Conservation (phyloP, 2,329 filamentous ascomycete genomes). For the Biscogniauxia marginata region DNA sequence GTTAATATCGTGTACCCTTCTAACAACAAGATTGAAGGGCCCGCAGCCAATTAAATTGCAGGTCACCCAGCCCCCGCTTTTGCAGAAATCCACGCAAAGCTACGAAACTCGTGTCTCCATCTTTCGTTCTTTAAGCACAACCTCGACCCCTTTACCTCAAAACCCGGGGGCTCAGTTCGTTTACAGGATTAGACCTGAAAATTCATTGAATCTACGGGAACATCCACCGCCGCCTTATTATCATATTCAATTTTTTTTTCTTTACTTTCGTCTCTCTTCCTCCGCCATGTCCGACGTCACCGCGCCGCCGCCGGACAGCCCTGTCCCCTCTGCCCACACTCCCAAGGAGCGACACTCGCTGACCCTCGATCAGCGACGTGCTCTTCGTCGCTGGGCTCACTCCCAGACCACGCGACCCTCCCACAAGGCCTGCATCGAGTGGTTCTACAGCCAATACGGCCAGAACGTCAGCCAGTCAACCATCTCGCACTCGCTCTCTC, state of each 20-base stretch:
- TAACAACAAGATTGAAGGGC: conserved; percentile 2
- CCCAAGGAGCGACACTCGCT: conserved; percentile 56
- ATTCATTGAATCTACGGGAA: conserved; percentile 30
- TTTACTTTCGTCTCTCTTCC: conserved; percentile 1
- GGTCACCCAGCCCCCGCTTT: conserved; percentile 8
- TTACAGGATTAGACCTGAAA: conserved; percentile 32
- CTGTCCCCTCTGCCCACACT: conserved; percentile 17
- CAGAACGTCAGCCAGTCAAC: conserved; percentile 63
- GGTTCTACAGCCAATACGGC: conserved; percentile 58
- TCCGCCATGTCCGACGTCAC: conserved; percentile 28
- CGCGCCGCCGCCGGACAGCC: conserved; percentile 14
- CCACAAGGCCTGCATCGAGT: conserved; percentile 63
- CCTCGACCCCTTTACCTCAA: conserved; percentile 31
- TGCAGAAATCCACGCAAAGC: conserved; percentile 14
- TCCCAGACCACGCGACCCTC: conserved; percentile 55
- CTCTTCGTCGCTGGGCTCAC: conserved; percentile 59
- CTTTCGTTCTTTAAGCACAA: conserved; percentile 32
- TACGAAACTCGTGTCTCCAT: conserved; percentile 25
- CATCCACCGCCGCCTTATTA: conserved; percentile 17
- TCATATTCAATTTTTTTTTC: conserved; percentile 11
- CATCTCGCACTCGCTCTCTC: conserved; percentile 60
- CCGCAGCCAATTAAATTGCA: background rate
- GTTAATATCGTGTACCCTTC: conserved; percentile 18
- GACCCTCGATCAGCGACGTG: conserved; percentile 61
- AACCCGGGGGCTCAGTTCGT: conserved; percentile 31